Conservation (phyloP, 2,329 filamentous ascomycete species). For the Sporothrix dimorphospora region DNA sequence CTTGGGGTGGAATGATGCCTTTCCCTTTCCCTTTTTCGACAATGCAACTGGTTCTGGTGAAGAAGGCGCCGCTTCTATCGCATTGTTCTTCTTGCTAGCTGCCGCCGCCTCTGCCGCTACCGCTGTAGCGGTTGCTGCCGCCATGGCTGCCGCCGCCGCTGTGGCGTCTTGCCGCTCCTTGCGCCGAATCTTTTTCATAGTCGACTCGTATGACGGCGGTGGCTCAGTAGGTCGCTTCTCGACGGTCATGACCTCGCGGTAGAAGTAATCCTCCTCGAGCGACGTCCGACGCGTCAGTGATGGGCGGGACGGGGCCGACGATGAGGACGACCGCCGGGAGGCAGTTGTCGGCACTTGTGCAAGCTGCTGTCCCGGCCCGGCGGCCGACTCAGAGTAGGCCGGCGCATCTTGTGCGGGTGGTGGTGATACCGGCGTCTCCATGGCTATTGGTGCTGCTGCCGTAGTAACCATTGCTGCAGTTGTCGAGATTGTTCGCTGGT, state of each 20-base stretch:
- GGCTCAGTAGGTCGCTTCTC: conserved; percentile 49
- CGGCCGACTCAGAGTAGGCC: not conserved
- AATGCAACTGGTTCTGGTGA: not conserved
- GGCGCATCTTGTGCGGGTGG: conserved; percentile 3
- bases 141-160: not conserved
- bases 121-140: not conserved
- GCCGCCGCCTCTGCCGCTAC: not conserved
- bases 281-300: conserved; percentile 51
- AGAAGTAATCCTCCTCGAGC: conserved; percentile 59
- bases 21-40: conserved; percentile 28
- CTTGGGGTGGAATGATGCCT: not conserved
- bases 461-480: not conserved
- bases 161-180: conserved; percentile 33
- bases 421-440: not conserved
- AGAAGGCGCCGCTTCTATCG: conserved; percentile 12
- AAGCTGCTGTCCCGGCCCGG: not conserved
- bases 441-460: not conserved
- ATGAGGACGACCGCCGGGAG: conserved; percentile 21
- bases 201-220: conserved; percentile 51
- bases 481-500: not conserved
- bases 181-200: conserved; percentile 38
- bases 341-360: not conserved
- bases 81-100: not conserved
- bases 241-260: conserved; percentile 55
- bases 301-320: conserved; percentile 34